phyloP scores from a whole-genome alignment of 192 early-diverging fungal species.

The Coemansia sp. region DNA sequence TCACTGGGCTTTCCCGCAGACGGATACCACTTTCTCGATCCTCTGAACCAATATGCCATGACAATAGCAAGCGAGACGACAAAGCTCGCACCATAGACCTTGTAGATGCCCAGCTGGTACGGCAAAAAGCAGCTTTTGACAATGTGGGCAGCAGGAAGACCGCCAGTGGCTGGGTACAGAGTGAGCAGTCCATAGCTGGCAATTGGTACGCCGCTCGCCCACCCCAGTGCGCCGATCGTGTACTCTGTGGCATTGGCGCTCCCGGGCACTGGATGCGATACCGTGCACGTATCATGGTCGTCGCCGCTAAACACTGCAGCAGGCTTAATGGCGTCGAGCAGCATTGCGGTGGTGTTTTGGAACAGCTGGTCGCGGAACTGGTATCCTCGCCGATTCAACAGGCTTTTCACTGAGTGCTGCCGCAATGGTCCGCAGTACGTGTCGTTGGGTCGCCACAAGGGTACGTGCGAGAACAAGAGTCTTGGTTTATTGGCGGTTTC shows the following conservation, averaged over 20 bases:
- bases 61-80: constrained; percentile 10
- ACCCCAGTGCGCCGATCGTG: constrained; percentile 62
- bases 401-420: constrained; percentile 30
- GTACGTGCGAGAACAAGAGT: constrained; percentile 85
- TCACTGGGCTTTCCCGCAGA: background rate
- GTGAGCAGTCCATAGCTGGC: constrained; percentile 60
- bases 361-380: constrained; percentile 88
- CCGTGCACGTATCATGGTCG: constrained; percentile 88
- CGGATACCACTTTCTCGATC: background rate
- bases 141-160: constrained; percentile 18
- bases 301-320: constrained; percentile 81
- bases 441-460: constrained; percentile 66
- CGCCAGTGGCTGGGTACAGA: constrained; percentile 13
- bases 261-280: constrained; percentile 42
- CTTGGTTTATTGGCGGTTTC: constrained; percentile 9
- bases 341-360: constrained; percentile 51
- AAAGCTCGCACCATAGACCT: constrained; percentile 19
- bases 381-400: constrained; percentile 66
- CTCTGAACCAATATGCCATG: constrained; percentile 1
- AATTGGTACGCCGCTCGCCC: constrained; percentile 56
- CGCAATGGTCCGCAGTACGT: constrained; percentile 71
- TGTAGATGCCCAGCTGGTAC: constrained; percentile 64
- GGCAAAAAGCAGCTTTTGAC: constrained; percentile 64
- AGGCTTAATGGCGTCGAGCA: constrained; percentile 64
- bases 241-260: constrained; percentile 37